Base-by-base conservation (phyloP, 306 rosid species). In the Glycine tomentella region DNA sequence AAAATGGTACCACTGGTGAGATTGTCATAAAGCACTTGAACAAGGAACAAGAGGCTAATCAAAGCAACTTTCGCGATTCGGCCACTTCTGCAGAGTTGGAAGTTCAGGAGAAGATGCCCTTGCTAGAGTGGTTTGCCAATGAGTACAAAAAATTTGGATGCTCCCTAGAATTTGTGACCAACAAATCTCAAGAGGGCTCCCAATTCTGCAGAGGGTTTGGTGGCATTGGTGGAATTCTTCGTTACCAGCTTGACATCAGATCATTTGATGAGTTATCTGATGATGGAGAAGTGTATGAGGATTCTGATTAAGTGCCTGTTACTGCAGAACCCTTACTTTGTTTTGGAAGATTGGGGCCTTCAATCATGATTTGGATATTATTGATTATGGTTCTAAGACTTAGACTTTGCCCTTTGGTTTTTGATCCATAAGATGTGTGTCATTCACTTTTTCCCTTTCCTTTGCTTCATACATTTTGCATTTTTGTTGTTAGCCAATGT, bases 1-100 rank as follows among this genome's bases (percentile, higher is more conserved):
- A 93, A 80, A 82, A 89, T 69, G 80, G 80, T 69, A 3, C 71
- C 34, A 88, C 91, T 3, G 88, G 91, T 9, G 98, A 91, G 88
- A 61, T 85, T 57, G 15, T 87, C 48, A 79, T 93, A 48, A 91
- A 93, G 81, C 97, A 91, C 75, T 36, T 36, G 68, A 11, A 4
- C 68, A 62, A 62, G 68, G 68, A 62, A 31, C 44, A 62, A 31
- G 68, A 62, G 44, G 0, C 68, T 33, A 5, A 62, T 62, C 68
- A 62, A 33, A 62, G 44, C 68, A 10, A 62, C 44, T 62, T 62
- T 4, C 68, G 68, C 3, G 68, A 62, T 33, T 0, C 45, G 0
- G 42, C 44, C 44, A 62, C 68, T 0, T 31, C 68, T 62, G 68
- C 68, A 62, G 68, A 62, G 40, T 62, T 62, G 68, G 68, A 62